Base-by-base conservation (phyloP, 805 yeast genomes). In the Wickerhamiella cacticola region DNA sequence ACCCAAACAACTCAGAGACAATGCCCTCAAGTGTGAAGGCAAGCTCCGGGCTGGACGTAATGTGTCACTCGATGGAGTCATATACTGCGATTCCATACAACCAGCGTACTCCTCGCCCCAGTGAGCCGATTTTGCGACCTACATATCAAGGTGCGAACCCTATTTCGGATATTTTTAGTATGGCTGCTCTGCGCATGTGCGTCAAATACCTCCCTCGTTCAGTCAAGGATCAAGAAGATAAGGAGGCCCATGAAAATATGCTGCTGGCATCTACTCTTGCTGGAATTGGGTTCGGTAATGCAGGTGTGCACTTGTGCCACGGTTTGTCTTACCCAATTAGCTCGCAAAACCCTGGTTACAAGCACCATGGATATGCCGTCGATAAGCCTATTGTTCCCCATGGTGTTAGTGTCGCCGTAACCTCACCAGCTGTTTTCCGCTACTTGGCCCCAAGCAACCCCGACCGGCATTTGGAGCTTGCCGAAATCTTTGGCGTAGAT, bases 141-240 rank as follows among this genome's bases (percentile, higher is more conserved):
- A 67, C 69, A 1, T 66, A 66, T 51, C 69, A 66, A 53, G 69
- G 69, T n/a, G 68, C 73, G 16, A 68, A 66, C 57, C 72, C 73
- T 21, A 68, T 69, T 48, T 65, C 71, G 3, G 73, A 69, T 48
- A 62, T 69, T 26, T 68, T 68, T 56, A 66, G 70, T 25, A 54
- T 68, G 51, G 69, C 67, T 47, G 73, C 70, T 15, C 57, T 69
- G 45, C 58, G 61, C 31, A 57, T 69, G 65, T 61, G 66, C 40
- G 63, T 63, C 41, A 60, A 68, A 57, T 67, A 68, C 50, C 60
- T 69, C 42, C 68, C 68, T 4, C 63, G 68, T 19, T 60, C 69
- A 1, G 68, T 63, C 48, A 52, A 55, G 16, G 66, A 69, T 49
- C 69, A 71, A 29, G 64, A 57, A n/a, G 72, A 68, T 52, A 50